phyloP scores from a whole-genome alignment of 306 rosid genomes.

The Vachellia collinsii region DNA sequence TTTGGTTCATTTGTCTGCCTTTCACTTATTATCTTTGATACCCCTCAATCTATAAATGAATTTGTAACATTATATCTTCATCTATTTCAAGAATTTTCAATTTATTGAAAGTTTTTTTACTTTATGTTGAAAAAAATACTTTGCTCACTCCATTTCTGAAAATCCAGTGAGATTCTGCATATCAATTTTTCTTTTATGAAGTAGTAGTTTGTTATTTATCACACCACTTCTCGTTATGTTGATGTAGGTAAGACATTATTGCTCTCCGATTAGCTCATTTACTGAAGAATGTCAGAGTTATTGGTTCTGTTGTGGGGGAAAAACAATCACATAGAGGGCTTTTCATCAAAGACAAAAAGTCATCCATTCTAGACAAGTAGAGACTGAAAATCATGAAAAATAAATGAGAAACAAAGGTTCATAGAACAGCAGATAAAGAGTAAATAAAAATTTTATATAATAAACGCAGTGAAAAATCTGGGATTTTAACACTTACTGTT shows the following conservation, averaged over 20 bases:
- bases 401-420: not conserved
- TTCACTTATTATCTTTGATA: conserved; percentile 21
- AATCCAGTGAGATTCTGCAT: conserved; percentile 1
- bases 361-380: not conserved
- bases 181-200: not conserved
- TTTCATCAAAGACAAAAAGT: not conserved
- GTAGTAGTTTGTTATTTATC: conserved; percentile 1
- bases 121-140: conserved; percentile 1
- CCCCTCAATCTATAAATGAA: conserved; percentile 4
- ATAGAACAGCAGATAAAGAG: not conserved
- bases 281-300: conserved; percentile 1
- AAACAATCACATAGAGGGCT: too few relatives aligned
- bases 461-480: not conserved
- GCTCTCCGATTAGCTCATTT: conserved; percentile 20
- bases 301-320: too few relatives aligned
- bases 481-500: not conserved
- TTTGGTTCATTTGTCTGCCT: conserved; percentile 23
- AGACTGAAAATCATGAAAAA: not conserved
- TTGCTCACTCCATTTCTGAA: conserved; percentile 9
- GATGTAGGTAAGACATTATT: not conserved
- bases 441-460: too few relatives aligned
- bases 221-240: not conserved
- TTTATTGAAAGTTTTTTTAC: conserved; percentile 10
- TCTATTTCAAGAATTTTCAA: conserved; percentile 17
- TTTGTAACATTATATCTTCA: conserved; percentile 15